phyloP scores from a whole-genome alignment of 2,329 filamentous ascomycete genomes.

The Sclerotinia trifoliorum region DNA sequence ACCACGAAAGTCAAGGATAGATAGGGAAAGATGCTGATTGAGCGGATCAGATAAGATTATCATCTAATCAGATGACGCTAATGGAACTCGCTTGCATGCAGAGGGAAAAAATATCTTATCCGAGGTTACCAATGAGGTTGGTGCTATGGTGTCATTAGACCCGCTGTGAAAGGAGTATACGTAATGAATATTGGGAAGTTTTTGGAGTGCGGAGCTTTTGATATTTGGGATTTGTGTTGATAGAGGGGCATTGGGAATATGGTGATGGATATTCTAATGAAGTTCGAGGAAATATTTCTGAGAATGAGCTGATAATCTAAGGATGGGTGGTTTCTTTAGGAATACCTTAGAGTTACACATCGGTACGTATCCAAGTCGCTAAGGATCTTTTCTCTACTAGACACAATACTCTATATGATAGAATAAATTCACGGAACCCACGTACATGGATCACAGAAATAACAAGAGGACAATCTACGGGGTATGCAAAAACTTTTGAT shows the following conservation, averaged over 20 bases:
- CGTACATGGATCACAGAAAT: background rate
- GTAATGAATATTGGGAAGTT: background rate
- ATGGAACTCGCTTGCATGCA: constrained; percentile 10
- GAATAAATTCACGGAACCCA: background rate
- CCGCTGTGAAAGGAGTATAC: constrained; percentile 1
- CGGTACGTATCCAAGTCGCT: too few species aligned
- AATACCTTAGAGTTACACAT: too few species aligned
- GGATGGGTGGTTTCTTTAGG: too few species aligned
- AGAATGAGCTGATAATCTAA: too few species aligned
- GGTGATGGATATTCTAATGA: too few species aligned
- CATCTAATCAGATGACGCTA: constrained; percentile 21
- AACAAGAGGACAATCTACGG: background rate
- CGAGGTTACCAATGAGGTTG: background rate
- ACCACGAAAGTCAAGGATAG: constrained; percentile 4
- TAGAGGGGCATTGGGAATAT: background rate
- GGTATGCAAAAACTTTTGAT: constrained; percentile 15
- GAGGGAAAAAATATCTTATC: background rate
- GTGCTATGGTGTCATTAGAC: background rate
- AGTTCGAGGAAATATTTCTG: too few species aligned
- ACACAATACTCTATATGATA: background rate
- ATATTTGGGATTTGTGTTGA: too few species aligned
- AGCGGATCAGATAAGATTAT: constrained; percentile 19
- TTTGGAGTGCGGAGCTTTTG: too few species aligned
- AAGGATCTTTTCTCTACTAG: background rate
- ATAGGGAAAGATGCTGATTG: background rate